Evolutionary conservation across 257 asterid species (phyloP), one percentile per base, ranked within the genome.

Genomic region (Plantago major): DNA sequence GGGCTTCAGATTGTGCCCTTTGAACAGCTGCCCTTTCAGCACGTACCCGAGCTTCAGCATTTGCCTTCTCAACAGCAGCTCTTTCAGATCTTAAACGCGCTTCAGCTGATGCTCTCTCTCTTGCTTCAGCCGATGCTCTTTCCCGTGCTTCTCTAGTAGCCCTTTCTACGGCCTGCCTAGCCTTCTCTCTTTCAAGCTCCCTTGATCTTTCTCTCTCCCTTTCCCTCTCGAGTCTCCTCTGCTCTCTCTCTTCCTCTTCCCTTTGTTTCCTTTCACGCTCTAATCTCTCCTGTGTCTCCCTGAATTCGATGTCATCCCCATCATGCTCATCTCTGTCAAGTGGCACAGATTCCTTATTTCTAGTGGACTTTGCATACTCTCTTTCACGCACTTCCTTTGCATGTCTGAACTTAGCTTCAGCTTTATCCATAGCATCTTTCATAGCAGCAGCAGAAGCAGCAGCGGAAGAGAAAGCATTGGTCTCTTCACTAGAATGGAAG

Each of bases 351-450:
- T 87, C 97, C 78, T 79, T 84, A 73, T 65, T 82, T 74, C 84
- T 87, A 46, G 90, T 81, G 62, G 85, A 94, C 80, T 87, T 94
- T 49, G 89, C 88, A 70, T 73, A 55, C 72, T 90, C 97, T 80
- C 95, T 87, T 73, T 87, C 99, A 14, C 96, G 95, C 22, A 87
- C 94, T 77, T 90, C 99, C 84, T 87, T 94, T 52, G 97, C 99
- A 64, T 87, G 94, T 73, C 85, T 85, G 65, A 94, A 94, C 74
- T 94, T 94, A 50, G 95, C 97, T 81, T 90, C 93, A 51, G 99
- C 99, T 74, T 79, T 94, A 75, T 87, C 97, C 96, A 94, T 90
- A 61, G 99, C 99, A 68, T 94, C 96, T 79, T 90, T 94, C 99
- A 94, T 94, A 58, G 96, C 97, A 71, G 96, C 99, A 48, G 96